Evolutionary conservation across 2,329 filamentous ascomycete genomes (phyloP).

Genomic region (Elsinoe australis): DNA sequence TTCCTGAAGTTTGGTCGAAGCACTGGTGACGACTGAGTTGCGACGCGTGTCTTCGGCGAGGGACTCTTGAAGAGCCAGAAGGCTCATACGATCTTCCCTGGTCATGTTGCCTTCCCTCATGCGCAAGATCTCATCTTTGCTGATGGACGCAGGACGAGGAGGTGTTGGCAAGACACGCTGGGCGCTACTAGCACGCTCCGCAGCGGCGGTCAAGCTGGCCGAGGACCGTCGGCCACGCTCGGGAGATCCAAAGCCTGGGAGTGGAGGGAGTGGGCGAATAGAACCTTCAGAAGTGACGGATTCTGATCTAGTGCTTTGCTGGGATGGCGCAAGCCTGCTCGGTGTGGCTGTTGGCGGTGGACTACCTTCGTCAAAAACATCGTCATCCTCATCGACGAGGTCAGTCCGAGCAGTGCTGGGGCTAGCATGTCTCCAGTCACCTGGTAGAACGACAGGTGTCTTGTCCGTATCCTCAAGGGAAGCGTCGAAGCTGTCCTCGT

Average conservation of each 20-base stretch:
- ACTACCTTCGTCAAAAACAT: slow-evolving; percentile 61
- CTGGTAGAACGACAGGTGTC: slow-evolving; percentile 93
- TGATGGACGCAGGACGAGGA: slow-evolving; percentile 57
- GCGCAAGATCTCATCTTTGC: slow-evolving; percentile 70
- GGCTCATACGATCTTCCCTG: slow-evolving; percentile 72
- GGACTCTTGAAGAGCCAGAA: slow-evolving; percentile 58
- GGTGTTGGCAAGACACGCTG: slow-evolving; percentile 66
- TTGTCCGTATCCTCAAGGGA: slow-evolving; percentile 94
- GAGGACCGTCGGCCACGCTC: slow-evolving; percentile 46
- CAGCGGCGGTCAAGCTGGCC: slow-evolving; percentile 58
- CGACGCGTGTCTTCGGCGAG: slow-evolving; percentile 13
- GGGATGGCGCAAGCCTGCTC: slow-evolving; percentile 46
- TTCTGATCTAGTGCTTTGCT: slow-evolving; percentile 52
- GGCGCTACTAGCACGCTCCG: slow-evolving; percentile 61
- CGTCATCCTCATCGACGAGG: slow-evolving; percentile 50
- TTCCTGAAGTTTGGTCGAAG: slow-evolving; percentile 6
- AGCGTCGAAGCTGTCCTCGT: slow-evolving; percentile 80
- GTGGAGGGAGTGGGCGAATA: slow-evolving; percentile 74
- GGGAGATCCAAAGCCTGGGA: slow-evolving; percentile 64
- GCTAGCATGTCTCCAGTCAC: slow-evolving; percentile 83
- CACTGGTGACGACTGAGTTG: slow-evolving; percentile 24
- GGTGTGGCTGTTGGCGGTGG: slow-evolving; percentile 47
- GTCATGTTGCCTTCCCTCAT: slow-evolving; percentile 67
- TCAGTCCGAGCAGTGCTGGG: slow-evolving; percentile 53
- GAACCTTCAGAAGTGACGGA: slow-evolving; percentile 73